Evolutionary conservation across 345 rosid species (phyloP), one percentile per base, ranked within the genome.

Genomic region (Barbarea vulgaris): DNA sequence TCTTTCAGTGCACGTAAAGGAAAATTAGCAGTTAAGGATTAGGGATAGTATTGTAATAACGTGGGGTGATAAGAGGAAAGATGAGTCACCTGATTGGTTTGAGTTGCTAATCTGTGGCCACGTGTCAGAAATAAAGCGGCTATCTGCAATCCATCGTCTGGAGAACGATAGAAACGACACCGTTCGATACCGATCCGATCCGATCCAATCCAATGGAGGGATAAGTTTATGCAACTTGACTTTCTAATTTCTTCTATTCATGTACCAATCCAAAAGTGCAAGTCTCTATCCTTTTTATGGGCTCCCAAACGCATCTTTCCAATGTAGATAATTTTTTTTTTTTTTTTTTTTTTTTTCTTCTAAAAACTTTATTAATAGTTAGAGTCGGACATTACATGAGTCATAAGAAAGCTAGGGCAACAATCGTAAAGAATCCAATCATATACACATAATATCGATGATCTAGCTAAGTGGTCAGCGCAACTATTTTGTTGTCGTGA

Each of bases 1-100:
- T 42, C 64, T 69, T 76, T 18, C 39, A 41, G 69, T 69, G 64
- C 69, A 75, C 73, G 79, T 30, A 76, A 76, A 68, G 79, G 33
- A 75, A 75, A 24, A 67, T 67, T 75, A 67, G 61, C 25, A 67
- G 21, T 10, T 59, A 1, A 55, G 69, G 15, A 6, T 7, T n/a
- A 44, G 50, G 21, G 50, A 7, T 44, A 31, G 48, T 34, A 30
- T 27, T 21, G 79, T 68, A 76, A 50, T 25, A 50, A 34, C 33
- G 28, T 15, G 27, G n/a, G 25, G 17, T 51, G 48, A 68, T 68
- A 60, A 18, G 53, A 67, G 36, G 13, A 25, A 18, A 67, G 34
- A 27, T 37, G 48, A 28, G 56, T 59, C 74, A 51, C 19, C 68
- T 52, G 56, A 52, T 31, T 31, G 4, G 4, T 60, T 61, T 37